phyloP scores from a whole-genome alignment of 108 stramenopile species.

The Pseudonitzschia multistriata region DNA sequence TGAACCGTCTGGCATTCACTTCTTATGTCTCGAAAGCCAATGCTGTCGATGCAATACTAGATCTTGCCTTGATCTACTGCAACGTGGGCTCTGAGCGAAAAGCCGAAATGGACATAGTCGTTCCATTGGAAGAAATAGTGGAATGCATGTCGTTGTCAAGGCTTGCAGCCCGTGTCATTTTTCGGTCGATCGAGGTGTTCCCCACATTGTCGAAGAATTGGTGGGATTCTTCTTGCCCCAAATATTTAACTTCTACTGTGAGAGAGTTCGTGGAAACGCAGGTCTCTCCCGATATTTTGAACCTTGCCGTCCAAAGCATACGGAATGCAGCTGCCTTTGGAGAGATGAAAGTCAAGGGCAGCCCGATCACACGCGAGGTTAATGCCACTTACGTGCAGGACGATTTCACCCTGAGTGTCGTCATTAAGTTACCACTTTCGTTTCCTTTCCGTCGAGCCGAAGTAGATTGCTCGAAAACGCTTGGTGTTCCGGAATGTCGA shows the following conservation, averaged over 20 bases:
- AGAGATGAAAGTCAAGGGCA: slow-evolving; percentile 77
- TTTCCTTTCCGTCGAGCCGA: slow-evolving; percentile 83
- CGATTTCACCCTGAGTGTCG: slow-evolving; percentile 78
- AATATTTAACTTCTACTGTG: slow-evolving; percentile 42
- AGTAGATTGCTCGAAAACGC: slow-evolving; percentile 79
- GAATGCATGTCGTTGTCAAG: slow-evolving; percentile 38
- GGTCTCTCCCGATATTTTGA: slow-evolving; percentile 70
- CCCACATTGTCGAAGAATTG: slow-evolving; percentile 75
- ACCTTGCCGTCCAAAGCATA: slow-evolving; percentile 63
- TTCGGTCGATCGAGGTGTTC: slow-evolving; percentile 70
- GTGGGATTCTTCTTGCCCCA: slow-evolving; percentile 81
- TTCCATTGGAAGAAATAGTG: slow-evolving; percentile 2
- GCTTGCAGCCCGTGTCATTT: slow-evolving; percentile 58
- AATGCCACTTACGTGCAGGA: slow-evolving; percentile 82
- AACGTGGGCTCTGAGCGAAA: slow-evolving; percentile 41
- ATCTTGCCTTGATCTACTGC: slow-evolving; percentile 51
- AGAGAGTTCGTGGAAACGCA: slow-evolving; percentile 66
- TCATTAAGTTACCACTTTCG: slow-evolving; percentile 63
- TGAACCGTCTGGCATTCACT: slow-evolving; percentile 57
- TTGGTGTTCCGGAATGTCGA: slow-evolving; percentile 69
- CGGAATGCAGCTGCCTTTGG: slow-evolving; percentile 58
- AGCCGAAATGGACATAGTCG: slow-evolving; percentile 18
- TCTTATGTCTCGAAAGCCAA: slow-evolving; percentile 53
- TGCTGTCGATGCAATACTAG: slow-evolving; percentile 43
- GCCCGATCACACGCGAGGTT: slow-evolving; percentile 67